phyloP scores from a whole-genome alignment of 306 rosid species.

The Prinsepia uniflora region DNA sequence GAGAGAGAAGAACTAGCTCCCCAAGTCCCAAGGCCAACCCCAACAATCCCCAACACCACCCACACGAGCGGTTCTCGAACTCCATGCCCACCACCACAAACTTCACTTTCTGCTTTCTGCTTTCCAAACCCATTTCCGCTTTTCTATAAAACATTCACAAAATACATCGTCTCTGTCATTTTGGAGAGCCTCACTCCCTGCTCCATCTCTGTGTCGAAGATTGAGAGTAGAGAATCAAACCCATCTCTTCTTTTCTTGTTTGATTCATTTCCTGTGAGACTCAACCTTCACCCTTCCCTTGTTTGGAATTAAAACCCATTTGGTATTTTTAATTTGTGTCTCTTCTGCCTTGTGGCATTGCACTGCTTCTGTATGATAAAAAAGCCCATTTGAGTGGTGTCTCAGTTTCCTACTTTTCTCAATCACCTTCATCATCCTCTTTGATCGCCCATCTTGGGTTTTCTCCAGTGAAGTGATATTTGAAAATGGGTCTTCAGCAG shows the following conservation, averaged over 20 bases:
- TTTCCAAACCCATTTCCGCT: not conserved
- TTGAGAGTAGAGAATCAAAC: too few species aligned
- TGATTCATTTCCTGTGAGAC: too few species aligned
- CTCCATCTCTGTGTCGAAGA: not conserved
- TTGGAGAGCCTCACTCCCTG: too few species aligned
- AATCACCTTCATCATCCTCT: not conserved
- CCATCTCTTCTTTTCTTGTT: too few species aligned
- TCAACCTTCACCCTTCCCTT: too few species aligned
- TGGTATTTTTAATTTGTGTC: not conserved
- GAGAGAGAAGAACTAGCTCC: too few species aligned
- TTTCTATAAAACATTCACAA: too few species aligned
- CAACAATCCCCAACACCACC: slow-evolving; percentile 23
- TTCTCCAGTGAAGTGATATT: not conserved
- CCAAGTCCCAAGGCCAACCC: too few species aligned
- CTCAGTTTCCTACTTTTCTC: not conserved
- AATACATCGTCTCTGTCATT: too few species aligned
- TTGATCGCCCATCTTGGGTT: slow-evolving; percentile 1
- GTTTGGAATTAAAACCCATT: not conserved
- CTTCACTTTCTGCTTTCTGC: slow-evolving; percentile 4
- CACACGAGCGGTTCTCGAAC: slow-evolving; percentile 89
- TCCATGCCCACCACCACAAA: slow-evolving; percentile 35
- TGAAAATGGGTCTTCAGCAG: slow-evolving; percentile 38
- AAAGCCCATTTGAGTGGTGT: not conserved
- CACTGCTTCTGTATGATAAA: not conserved
- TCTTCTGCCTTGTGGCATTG: slow-evolving; percentile 16